Base-by-base conservation (phyloP, 2,329 filamentous ascomycete genomes). In the Phaeosphaeriaceae sp. region DNA sequence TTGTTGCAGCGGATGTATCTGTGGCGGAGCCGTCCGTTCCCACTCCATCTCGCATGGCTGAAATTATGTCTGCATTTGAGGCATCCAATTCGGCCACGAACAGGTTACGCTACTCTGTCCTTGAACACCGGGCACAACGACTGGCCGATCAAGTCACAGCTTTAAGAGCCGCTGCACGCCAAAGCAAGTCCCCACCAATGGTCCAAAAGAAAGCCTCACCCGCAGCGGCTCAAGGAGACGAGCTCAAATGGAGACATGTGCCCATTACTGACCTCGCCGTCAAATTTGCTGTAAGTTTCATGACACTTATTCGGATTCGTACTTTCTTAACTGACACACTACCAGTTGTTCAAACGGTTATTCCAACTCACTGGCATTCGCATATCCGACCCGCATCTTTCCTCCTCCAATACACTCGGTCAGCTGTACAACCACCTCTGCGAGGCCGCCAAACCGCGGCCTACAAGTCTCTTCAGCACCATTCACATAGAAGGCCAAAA, bases 321-420 rank as follows among this genome's bases (percentile, higher is more conserved):
- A 15, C 15, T 13, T 18, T 20, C 21, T 43, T 42, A 28, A 42
- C 42, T 43, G 52, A 67, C 42, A 48, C n/a, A 13, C 26, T 17
- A 26, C 20, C 60, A 97, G 92, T 81, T 94, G 58, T 77, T 87
- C 64, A 96, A 96, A 76, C 87, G 90, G 50, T 77, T 92, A 53
- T 85, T 88, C 71, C 89, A 94, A 71, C 80, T 96, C 52, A 92
- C 88, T n/a, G 90, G 90, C 52, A 83, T 86, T 53, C 83, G 84
- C 50, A 79, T 96, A 58, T 80, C 88, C 13, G 93, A 97, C 73
- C 78, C 83, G 38, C 81, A 83, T 59, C 81, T 95, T 17, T 63
- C 70, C 35, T 57, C 61, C 13, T 54, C 68, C 45, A 58, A 56
- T 20, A 76, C 72, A 9, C 64, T 78, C 13, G 64, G 60, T 20